Evolutionary conservation across 2,329 filamentous ascomycete species (phyloP), one percentile per base, ranked within the genome.

Genomic region (Herpotrichia juniperi): DNA sequence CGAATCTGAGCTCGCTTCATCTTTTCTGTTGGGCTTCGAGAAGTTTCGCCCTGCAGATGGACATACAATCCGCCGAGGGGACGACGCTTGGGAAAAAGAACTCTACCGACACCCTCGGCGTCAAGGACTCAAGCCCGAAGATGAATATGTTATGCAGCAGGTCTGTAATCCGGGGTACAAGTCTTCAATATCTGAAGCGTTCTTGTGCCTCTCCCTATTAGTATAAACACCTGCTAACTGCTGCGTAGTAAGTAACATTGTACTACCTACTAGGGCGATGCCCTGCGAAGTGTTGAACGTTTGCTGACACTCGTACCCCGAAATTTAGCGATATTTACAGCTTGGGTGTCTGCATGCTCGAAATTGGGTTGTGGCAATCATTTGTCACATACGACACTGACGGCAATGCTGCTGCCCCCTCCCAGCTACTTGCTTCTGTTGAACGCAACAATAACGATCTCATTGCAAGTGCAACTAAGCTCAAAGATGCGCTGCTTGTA

Each of bases 261-360:
- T n/a, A n/a, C n/a, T n/a, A n/a, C n/a, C n/a, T n/a, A n/a, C n/a
- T n/a, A n/a, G n/a, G n/a, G n/a, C n/a, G n/a, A n/a, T n/a, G n/a
- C n/a, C n/a, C n/a, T n/a, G n/a, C n/a, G n/a, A n/a, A n/a, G n/a
- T n/a, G n/a, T n/a, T n/a, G n/a, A n/a, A n/a, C n/a, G n/a, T n/a
- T n/a, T n/a, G n/a, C n/a, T n/a, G n/a, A n/a, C n/a, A n/a, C n/a
- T n/a, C n/a, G n/a, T n/a, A n/a, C n/a, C n/a, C n/a, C n/a, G n/a
- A n/a, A n/a, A n/a, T n/a, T n/a, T n/a, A n/a, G n/a, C 58, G 81
- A 84, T 52, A 79, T 85, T 10, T 84, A 84, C 62, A 82, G 80
- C 48, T 71, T 84, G 0, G 81, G 82, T 0, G 79, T 83, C 0
- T 81, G 78, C 44, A 69, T 85, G 0, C 64, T 85, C 0, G 81